Base-by-base conservation (phyloP, 495 filamentous ascomycete species). In the Daldinia grandis region DNA sequence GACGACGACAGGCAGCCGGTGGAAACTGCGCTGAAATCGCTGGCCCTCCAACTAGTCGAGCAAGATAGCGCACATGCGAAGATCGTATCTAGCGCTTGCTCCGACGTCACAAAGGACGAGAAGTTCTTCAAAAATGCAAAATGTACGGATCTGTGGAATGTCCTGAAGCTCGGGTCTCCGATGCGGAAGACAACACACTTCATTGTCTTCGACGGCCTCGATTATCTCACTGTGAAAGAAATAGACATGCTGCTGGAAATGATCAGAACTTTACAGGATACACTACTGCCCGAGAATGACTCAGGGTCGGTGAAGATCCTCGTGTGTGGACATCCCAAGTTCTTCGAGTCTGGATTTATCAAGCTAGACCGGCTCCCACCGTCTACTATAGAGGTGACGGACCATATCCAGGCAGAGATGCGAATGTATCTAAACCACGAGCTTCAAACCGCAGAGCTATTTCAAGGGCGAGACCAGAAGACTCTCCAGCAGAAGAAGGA, bases 11-110 rank as follows among this genome's bases (percentile, higher is more conserved):
- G 64, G 35, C 54, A 55, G 2, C 73, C 65, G 5, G 63, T 70
- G 17, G 62, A 65, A 27, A 65, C 73, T 14, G 73, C 75, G 2
- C 49, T 77, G 25, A 77, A 75, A 40, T 67, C 62, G 1, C 70
- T 77, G n/a, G 58, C 68, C 4, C 33, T 55, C 3, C 75, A 77
- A 25, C 44, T 77, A 8, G 75, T 70, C 1, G 75, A 77, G 10
- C 73, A 75, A 54, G 73, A 75, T 42, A 19, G 54, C 24, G 66
- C 64, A 14, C 72, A 66, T 49, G 75, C 69, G 9, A 73, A 70
- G 37, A 61, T 21, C 50, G 51, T 73, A 30, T 57, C 68, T 6
- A 40, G 40, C 9, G 28, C 71, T 30, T 73, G 73, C 25, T 27
- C 24, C 27, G 53, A 64, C 3, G 44, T 54, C 5, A 69, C 68